A percentile compares a stretch with the other conserved stretches of the same genome.
phyloP scores from a whole-genome alignment of 768 basidiomycete species.

The Mycena galericulata region DNA sequence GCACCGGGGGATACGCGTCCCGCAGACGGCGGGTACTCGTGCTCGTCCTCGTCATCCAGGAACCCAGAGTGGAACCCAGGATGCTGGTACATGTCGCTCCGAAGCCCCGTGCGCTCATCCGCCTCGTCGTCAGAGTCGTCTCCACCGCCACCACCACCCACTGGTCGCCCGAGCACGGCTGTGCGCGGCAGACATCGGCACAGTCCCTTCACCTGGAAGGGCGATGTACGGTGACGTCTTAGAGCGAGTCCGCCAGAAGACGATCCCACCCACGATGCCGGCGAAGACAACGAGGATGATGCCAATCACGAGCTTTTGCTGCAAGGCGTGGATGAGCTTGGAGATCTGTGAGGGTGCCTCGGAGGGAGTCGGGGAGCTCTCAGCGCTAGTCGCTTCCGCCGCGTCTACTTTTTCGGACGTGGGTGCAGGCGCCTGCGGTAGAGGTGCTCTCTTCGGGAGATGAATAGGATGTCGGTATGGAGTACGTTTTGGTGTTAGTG shows the following conservation, averaged over 20 bases:
- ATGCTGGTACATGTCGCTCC: conserved; percentile 42
- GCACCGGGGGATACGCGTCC: conserved; percentile 25
- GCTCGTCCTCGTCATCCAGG: conserved; percentile 74
- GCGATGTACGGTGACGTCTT: conserved; percentile 65
- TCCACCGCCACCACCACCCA: too few species aligned
- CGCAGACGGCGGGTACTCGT: conserved; percentile 32
- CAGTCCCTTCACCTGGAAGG: conserved; percentile 70
- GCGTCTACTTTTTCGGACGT: conserved; percentile 2
- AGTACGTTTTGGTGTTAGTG: conserved; percentile 67
- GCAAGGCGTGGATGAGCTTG: conserved; percentile 12
- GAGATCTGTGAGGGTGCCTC: conserved; percentile 21
- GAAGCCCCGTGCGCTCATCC: conserved; percentile 78
- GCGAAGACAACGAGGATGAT: conserved; percentile 73
- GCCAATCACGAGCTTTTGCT: conserved; percentile 8
- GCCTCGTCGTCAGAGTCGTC: conserved; percentile 85
- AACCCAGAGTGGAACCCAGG: conserved; percentile 34
- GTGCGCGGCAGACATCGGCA: conserved; percentile 72
- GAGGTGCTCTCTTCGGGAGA: conserved; percentile 84
- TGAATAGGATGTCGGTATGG: conserved; percentile 88
- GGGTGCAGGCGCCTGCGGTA: conserved; percentile 58
- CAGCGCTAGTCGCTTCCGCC: background rate
- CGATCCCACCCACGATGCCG: conserved; percentile 71
- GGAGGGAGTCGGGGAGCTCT: conserved; percentile 14
- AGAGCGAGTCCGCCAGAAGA: conserved; percentile 81
- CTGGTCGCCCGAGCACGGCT: conserved; percentile 40